Evolutionary conservation across 2,329 filamentous ascomycete species (phyloP), one percentile per base, ranked within the genome.

Genomic region (Trichoderma guizhouense): DNA sequence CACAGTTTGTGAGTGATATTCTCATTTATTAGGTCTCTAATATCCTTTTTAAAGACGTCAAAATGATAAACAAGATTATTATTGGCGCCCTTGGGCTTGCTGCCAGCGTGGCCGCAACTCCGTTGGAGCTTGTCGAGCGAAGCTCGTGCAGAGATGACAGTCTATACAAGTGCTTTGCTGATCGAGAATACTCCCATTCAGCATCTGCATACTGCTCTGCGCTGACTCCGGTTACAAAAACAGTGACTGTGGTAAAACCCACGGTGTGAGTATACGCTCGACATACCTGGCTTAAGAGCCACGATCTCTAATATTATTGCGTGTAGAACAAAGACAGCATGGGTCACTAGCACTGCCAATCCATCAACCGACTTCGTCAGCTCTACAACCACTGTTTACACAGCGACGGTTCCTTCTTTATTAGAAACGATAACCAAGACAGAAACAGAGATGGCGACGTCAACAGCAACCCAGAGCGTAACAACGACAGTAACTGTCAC

Each of bases 91-190:
- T 76, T 28, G 36, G 62, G 28, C 18, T 75, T 9, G 36, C 39
- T 7, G 64, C 47, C 12, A 26, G 24, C 9, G 57, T 57, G 11
- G 63, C 72, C 14, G 66, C 73, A n/a, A 66, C 73, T 24, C 72
- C 74, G 2, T 69, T 47, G 43, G 69, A 69, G 47, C 15, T 72
- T 18, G 32, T 47, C 39, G 72, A 73, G 58, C 73, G 74, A 8
- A 69, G 15, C 11, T 57, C 65, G 3, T 77, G 75, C 70, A 76
- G 76, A 26, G 73, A 74, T 6, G 76, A 77, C 36, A 76, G 75
- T 15, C 60, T 77, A 4, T 72, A 76, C 28, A 74, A 73, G 60
- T 77, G 76, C 62, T 75, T 77, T 8, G 72, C 74, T 18, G 76
- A 76, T 32, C 30, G 72, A 26, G 71, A 74, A 6, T 77, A 76